phyloP scores from a whole-genome alignment of 2,329 filamentous ascomycete genomes.

The Alternaria angustiovoidea region DNA sequence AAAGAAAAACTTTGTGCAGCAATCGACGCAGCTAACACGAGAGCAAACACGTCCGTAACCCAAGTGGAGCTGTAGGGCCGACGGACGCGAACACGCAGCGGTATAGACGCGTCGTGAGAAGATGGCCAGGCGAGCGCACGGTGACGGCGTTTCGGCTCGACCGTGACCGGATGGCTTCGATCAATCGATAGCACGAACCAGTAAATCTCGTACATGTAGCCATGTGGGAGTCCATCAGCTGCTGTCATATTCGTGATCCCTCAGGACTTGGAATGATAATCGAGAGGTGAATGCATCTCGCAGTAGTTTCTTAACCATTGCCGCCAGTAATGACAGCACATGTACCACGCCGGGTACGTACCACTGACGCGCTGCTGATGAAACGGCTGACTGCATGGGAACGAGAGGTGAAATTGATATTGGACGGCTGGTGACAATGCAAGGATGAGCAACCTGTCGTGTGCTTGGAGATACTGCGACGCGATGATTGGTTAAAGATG shows the following conservation, averaged over 20 bases:
- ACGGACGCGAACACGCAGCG: conserved; percentile 36
- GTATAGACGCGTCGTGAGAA: conserved; percentile 44
- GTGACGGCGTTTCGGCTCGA: conserved; percentile 29
- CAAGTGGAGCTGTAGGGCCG: conserved; percentile 28
- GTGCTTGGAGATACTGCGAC: conserved; percentile 28
- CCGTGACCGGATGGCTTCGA: conserved; percentile 16
- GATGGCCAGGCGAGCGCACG: conserved; percentile 33
- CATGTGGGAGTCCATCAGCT: neutral
- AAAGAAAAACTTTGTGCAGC: conserved; percentile 39
- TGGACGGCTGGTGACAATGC: conserved; percentile 25
- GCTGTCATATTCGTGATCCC: neutral
- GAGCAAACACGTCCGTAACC: conserved; percentile 19
- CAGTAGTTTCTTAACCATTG: neutral
- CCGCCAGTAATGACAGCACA: neutral
- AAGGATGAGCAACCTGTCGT: conserved; percentile 29
- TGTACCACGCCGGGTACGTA: neutral
- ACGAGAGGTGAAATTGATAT: conserved; percentile 12
- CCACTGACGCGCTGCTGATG: conserved; percentile 15
- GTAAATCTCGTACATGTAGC: neutral
- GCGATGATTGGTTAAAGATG: conserved; percentile 39
- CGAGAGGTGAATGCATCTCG: neutral
- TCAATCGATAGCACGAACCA: conserved; percentile 10
- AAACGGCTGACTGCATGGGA: conserved; percentile 17
- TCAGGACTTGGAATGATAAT: neutral
- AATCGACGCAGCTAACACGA: conserved; percentile 29